These are phyloP conservation scores for Pseudonitzschia multistriata DNA, from an alignment of 108 stramenopile genomes.

Conservation along the genomic window DNA sequence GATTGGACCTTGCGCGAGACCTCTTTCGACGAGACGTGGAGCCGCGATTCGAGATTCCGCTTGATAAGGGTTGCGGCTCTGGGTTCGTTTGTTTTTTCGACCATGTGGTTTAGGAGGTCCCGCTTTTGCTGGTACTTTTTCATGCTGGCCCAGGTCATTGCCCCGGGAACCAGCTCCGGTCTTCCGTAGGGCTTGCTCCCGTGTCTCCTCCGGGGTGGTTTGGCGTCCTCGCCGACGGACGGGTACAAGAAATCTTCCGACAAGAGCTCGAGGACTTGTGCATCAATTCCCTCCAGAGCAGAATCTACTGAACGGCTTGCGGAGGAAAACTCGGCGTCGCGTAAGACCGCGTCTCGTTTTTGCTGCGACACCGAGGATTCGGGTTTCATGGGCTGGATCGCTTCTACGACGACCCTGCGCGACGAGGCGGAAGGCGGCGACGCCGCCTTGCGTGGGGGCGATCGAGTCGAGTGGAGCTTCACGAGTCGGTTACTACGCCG, in stretches of 20 bases:
- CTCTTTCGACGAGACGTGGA: constrained; percentile 4
- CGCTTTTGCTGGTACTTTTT: constrained; percentile 28
- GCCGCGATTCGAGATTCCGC: neutral
- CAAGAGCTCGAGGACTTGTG: constrained; percentile 26
- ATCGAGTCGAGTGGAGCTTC: constrained; percentile 3
- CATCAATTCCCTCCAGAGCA: constrained; percentile 31
- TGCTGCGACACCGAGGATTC: constrained; percentile 14
- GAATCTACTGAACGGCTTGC: constrained; percentile 16
- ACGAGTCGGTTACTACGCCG: neutral
- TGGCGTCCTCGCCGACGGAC: neutral
- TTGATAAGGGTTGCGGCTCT: neutral
- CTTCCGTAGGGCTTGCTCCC: constrained; percentile 35
- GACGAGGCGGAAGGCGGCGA: neutral
- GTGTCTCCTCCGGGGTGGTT: neutral
- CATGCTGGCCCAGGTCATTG: constrained; percentile 51
- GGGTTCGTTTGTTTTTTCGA: constrained; percentile 10
- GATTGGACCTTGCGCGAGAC: neutral
- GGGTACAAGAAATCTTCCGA: constrained; percentile 31
- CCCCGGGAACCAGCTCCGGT: constrained; percentile 51
- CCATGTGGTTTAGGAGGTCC: constrained; percentile 13
- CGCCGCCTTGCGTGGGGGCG: constrained; percentile 1
- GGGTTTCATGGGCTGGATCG: constrained; percentile 12
- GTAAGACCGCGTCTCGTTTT: constrained; percentile 20
- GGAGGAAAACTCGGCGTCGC: constrained; percentile 13
- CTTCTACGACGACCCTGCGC: constrained; percentile 12